Evolutionary conservation across 768 basidiomycete species (phyloP), one percentile per base, ranked within the genome.

Genomic region (Kwoniella dejecticola): DNA sequence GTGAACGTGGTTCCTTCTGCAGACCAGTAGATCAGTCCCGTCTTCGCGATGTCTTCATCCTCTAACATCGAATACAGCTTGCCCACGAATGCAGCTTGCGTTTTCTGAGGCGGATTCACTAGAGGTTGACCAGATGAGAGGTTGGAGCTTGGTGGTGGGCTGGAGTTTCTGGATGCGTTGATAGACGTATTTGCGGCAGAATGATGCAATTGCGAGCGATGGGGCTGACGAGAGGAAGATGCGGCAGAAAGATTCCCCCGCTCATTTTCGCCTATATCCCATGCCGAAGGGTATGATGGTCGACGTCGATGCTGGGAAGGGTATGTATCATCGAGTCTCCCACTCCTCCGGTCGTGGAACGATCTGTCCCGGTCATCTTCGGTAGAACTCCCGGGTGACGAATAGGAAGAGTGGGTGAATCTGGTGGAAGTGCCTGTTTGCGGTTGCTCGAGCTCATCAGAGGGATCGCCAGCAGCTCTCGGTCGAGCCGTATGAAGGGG

Each of bases 31-130:
- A 77, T 68, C 57, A 79, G 58, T 4, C 77, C 77, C 2, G 72
- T 69, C 27, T 63, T 67, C 11, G 42, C 26, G 38, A 79, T 77
- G 4, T 68, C 68, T 3, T 72, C 69, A 59, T 79, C 76, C 36
- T 79, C 76, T 21, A 79, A 57, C 72, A 79, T 79, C 1, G 74
- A 66, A 56, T 73, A 79, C 12, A 79, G 68, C 57, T 79, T 79
- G 31, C 69, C 75, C 1, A 79, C 77, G 56, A 79, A 79, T 3
- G 75, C 74, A 12, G 77, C 74, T 52, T 79, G 77, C 2, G 71
- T 77, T 52, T 79, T 79, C 13, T 49, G 55, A 12, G 74, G 71
- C 0, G 71, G 71, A 33, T 68, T 66, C 50, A 68, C 63, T n/a
- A 72, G 57, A 19, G 73, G 68, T 46, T 68, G 68, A 21, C 71